Evolutionary conservation across 441 rosid species (phyloP), one percentile per base, ranked within the genome.

Genomic region (Bruguiera hainesii): DNA sequence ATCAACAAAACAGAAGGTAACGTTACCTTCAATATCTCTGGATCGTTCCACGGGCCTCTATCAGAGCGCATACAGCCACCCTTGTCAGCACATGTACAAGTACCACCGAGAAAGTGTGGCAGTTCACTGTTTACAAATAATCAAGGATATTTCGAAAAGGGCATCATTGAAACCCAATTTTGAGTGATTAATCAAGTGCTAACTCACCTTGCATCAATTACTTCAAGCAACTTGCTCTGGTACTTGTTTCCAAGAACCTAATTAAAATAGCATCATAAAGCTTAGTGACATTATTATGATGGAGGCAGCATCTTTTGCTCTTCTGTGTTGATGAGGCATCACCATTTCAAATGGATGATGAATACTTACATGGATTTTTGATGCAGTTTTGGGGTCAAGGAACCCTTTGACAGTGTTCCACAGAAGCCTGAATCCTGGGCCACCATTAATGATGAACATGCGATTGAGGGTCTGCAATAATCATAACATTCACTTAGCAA

Each of bases 21-120:
- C 28, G 10, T 33, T 50, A 90, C 97, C 87, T 86, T 86, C 48
- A 86, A 51, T 52, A 87, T 81, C 18, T 87, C 89, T 0, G 84
- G 84, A 77, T 86, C 82, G 69, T 90, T 87, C 96, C 98, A 93
- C n/a, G 98, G 98, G 15, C 97, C 96, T 80, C 90, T 93, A 48
- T 90, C 96, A 37, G 96, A 89, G 29, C 84, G 82, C 91, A 93
- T 79, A 61, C 97, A 89, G 8, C 98, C 98, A 1, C 98, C 97
- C 75, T 82, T 85, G 31, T 87, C 92, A 0, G 79, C 86, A 76
- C 98, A 93, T 28, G 78, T 86, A 63, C 97, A 90, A 42, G 83
- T 61, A 60, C 97, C 98, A 2, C 98, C 97, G 46, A 93, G 76
- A 67, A 90, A 82, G 39, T 89, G 87, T 3, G 98, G 98, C 74